These are phyloP conservation scores for Pleurostoma richardsiae DNA, from an alignment of 2,329 filamentous ascomycete genomes.

Conservation along the genomic window DNA sequence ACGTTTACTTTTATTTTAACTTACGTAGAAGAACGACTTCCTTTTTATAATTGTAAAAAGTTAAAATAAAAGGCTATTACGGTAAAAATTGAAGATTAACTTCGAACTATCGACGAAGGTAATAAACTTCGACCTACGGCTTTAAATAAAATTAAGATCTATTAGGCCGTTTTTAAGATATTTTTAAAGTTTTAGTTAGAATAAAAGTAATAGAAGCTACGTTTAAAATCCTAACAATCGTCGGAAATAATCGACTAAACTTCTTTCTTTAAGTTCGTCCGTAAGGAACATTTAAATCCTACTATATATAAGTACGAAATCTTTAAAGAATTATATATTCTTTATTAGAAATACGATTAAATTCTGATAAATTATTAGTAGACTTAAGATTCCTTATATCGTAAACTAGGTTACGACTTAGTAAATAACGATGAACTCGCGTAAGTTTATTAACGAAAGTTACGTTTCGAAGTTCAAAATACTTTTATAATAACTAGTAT, in stretches of 20 bases:
- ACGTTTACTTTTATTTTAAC: background rate
- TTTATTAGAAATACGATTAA: constrained; percentile 1
- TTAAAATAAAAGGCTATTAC: background rate
- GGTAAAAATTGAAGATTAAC: too few species aligned
- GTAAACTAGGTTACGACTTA: background rate
- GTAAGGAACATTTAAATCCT: background rate
- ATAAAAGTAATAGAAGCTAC: background rate
- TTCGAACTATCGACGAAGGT: too few species aligned
- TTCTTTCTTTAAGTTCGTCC: too few species aligned
- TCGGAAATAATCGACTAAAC: too few species aligned
- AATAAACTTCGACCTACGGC: too few species aligned
- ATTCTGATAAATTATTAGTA: background rate
- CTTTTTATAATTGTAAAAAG: background rate
- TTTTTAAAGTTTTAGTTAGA: background rate
- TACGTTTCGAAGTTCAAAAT: background rate
- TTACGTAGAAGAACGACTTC: background rate
- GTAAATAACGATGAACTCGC: background rate
- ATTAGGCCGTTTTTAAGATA: background rate
- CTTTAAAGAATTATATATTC: constrained; percentile 1
- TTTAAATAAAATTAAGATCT: background rate
- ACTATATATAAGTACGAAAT: background rate
- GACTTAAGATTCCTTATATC: background rate
- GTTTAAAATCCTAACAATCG: background rate
- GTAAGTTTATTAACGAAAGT: background rate
- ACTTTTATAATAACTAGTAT: background rate